These are phyloP conservation scores for Yarrowia osloensis DNA, from an alignment of 805 yeast genomes.

Conservation along the genomic window DNA sequence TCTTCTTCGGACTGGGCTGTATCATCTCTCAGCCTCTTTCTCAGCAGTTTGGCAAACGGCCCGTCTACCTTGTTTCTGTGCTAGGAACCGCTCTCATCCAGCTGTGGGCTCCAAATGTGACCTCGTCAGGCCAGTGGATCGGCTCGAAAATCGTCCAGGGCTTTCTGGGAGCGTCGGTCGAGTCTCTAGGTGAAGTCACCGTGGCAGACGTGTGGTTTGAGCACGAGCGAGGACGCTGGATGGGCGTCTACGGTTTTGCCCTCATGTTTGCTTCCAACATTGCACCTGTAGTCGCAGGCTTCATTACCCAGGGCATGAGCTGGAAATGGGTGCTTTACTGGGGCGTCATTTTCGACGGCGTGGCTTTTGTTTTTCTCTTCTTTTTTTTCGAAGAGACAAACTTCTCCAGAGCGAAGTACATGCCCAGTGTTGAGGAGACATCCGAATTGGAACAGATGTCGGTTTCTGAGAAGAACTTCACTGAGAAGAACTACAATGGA, in stretches of 20 bases:
- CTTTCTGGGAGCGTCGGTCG: slow-evolving; percentile 74
- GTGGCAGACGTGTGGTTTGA: slow-evolving; percentile 71
- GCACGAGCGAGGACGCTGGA: slow-evolving; percentile 71
- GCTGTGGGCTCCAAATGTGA: slow-evolving; percentile 49
- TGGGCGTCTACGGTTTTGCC: slow-evolving; percentile 73
- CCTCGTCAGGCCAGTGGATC: slow-evolving; percentile 45
- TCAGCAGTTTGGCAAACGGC: slow-evolving; percentile 53
- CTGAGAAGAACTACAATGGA: background rate
- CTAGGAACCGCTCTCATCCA: slow-evolving; percentile 47
- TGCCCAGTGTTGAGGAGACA: background rate
- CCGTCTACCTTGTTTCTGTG: slow-evolving; percentile 47
- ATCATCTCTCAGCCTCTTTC: slow-evolving; percentile 56
- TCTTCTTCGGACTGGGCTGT: slow-evolving; percentile 56
- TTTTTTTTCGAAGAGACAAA: slow-evolving; percentile 32
- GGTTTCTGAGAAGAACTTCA: background rate
- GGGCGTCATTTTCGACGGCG: slow-evolving; percentile 29
- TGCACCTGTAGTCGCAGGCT: slow-evolving; percentile 19
- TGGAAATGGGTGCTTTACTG: slow-evolving; percentile 33
- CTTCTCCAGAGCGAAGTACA: slow-evolving; percentile 1
- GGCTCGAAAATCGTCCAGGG: slow-evolving; percentile 48
- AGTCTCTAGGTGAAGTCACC: slow-evolving; percentile 67
- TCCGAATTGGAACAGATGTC: background rate
- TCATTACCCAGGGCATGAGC: slow-evolving; percentile 23
- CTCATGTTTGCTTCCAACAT: slow-evolving; percentile 42
- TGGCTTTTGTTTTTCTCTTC: slow-evolving; percentile 12